Conservation (phyloP, 495 filamentous ascomycete genomes). For the Ascodesmis nigricans region DNA sequence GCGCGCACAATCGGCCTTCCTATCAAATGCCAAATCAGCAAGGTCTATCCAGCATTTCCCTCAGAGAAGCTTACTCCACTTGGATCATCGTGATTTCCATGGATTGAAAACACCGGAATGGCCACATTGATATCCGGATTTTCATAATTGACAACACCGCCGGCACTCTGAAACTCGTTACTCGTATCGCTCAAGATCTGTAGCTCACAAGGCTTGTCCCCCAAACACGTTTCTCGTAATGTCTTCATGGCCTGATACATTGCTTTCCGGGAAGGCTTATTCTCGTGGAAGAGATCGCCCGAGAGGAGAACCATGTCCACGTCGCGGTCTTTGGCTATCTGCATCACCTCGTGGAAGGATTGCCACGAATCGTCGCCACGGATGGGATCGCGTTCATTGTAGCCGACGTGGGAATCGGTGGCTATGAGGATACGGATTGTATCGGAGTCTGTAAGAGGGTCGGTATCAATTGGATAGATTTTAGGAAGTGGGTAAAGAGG, state of each 20-base stretch:
- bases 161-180: constrained; percentile 64
- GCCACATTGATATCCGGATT: constrained; percentile 95
- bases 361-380: constrained; percentile 94
- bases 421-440: constrained; percentile 87
- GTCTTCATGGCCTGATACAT: constrained; percentile 96
- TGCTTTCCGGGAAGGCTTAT: constrained; percentile 84
- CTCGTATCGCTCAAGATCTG: constrained; percentile 84
- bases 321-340: constrained; percentile 62
- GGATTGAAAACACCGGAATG: constrained; percentile 94
- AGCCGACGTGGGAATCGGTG: constrained; percentile 95
- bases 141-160: constrained; percentile 90
- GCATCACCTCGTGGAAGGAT: constrained; percentile 90
- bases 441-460: constrained; percentile 37
- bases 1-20: constrained; percentile 69
- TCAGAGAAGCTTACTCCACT: constrained; percentile 32
- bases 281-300: constrained; percentile 95
- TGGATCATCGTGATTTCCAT: constrained; percentile 96
- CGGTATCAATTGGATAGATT: not conserved
- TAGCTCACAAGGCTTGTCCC: constrained; percentile 84
- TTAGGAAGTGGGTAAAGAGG: not conserved
- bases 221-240: constrained; percentile 76
- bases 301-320: constrained; percentile 92
- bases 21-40: constrained; percentile 20
- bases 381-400: constrained; percentile 76
- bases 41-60: no score